Evolutionary conservation across 495 filamentous ascomycete species (phyloP).

Genomic region (Terfezia claveryi): DNA sequence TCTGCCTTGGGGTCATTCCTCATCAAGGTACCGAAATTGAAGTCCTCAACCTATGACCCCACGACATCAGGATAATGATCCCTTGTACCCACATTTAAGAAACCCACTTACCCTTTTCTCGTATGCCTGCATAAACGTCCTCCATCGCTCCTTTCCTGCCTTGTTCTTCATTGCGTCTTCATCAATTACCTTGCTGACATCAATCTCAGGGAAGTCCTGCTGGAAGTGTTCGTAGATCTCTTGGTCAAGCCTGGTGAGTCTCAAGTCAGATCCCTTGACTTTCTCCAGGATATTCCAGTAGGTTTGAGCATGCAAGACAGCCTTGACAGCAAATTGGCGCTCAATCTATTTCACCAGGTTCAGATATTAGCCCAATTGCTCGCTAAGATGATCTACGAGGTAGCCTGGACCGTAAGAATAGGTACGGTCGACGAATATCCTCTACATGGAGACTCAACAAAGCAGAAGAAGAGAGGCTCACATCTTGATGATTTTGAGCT

Average conservation of each 20-base stretch:
- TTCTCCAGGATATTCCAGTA: slow-evolving; percentile 94
- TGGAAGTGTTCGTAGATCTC: slow-evolving; percentile 81
- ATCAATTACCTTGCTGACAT: slow-evolving; percentile 52
- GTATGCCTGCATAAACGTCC: slow-evolving; percentile 81
- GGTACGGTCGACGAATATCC: background rate
- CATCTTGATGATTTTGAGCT: slow-evolving; percentile 60
- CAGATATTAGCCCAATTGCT: background rate
- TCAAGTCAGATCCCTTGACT: slow-evolving; percentile 59
- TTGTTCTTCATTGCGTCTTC: slow-evolving; percentile 98
- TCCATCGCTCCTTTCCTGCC: slow-evolving; percentile 84
- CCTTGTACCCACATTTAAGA: background rate
- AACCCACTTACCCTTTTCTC: slow-evolving; percentile 37
- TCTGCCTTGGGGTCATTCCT: slow-evolving; percentile 55
- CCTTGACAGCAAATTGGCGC: slow-evolving; percentile 98
- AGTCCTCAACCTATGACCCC: slow-evolving; percentile 46
- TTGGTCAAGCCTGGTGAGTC: slow-evolving; percentile 81
- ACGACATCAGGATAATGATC: no score
- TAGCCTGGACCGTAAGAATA: background rate
- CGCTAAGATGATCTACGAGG: slow-evolving; percentile 1
- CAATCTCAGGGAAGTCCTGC: slow-evolving; percentile 76
- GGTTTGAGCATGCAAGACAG: slow-evolving; percentile 82
- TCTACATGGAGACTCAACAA: background rate
- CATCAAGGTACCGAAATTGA: slow-evolving; percentile 91
- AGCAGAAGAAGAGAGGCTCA: slow-evolving; percentile 20
- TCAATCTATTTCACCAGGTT: slow-evolving; percentile 46